A percentile compares a stretch with the other conserved stretches of the same genome.
Conservation (phyloP, 2,329 filamentous ascomycete species). For the Botrytis byssoidea region DNA sequence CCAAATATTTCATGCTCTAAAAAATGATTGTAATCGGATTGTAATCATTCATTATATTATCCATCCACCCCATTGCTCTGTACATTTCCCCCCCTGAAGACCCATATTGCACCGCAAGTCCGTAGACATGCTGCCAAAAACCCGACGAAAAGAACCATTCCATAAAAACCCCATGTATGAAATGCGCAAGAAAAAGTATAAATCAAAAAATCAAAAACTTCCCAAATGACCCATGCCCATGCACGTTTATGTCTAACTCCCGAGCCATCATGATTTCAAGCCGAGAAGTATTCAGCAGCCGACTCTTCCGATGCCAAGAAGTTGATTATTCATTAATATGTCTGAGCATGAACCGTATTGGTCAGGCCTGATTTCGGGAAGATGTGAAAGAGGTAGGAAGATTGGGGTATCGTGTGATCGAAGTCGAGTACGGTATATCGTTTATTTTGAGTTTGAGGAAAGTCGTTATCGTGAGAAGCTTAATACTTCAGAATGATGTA, state of each 20-base stretch:
- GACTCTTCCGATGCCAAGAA: conserved; percentile 15
- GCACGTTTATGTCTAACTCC: not conserved
- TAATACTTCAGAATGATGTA: conserved; percentile 84
- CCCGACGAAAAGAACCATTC: conserved; percentile 15
- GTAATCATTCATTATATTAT: conserved; percentile 23
- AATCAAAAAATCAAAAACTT: not conserved
- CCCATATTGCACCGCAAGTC: conserved; percentile 25
- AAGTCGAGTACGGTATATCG: not conserved
- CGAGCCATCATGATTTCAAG: conserved; percentile 1
- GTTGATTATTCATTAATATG: not conserved
- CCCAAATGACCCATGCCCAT: conserved; percentile 6
- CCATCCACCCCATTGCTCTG: conserved; percentile 12
- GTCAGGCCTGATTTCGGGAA: conserved; percentile 5
- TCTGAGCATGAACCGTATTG: not conserved
- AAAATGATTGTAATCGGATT: conserved; percentile 20
- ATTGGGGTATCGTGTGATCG: conserved; percentile 8
- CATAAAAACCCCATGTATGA: conserved; percentile 13
- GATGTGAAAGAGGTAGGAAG: not conserved
- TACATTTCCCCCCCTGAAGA: conserved; percentile 14
- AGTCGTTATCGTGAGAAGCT: conserved; percentile 23
- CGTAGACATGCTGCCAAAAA: conserved; percentile 30
- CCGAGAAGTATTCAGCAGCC: conserved; percentile 12
- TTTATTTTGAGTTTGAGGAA: not conserved
- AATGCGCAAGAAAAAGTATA: not conserved
- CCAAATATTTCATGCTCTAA: not conserved